Evolutionary conservation across 2,329 filamentous ascomycete species (phyloP).

Genomic region (Aspergillus amoenus): DNA sequence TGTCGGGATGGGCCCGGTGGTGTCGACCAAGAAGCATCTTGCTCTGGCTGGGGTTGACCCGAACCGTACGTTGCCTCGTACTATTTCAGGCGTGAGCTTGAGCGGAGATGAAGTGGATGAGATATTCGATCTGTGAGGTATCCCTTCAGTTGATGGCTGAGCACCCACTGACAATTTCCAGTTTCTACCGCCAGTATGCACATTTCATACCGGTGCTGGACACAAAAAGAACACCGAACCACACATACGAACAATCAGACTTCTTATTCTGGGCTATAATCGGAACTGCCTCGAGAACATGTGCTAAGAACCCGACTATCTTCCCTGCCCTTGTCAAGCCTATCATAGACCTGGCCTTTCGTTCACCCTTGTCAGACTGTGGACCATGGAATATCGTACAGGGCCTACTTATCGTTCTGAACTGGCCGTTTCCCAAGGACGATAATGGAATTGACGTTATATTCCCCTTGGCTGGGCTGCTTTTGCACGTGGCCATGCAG

Average conservation of each 20-base stretch:
- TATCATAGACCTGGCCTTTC: conserved; percentile 38
- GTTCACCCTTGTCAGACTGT: conserved; percentile 30
- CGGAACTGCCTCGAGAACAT: conserved; percentile 38
- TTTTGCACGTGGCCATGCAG: conserved; percentile 46
- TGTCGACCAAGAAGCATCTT: conserved; percentile 8
- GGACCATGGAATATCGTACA: conserved; percentile 38
- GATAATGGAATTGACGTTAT: conserved; percentile 32
- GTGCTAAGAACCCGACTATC: conserved; percentile 40
- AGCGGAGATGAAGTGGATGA: conserved; percentile 38
- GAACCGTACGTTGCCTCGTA: conserved; percentile 29
- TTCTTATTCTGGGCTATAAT: conserved; percentile 78
- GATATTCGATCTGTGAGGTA: conserved; percentile 35
- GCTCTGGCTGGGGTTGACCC: conserved; percentile 8
- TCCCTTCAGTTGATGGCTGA: too few relatives aligned
- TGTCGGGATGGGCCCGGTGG: conserved; percentile 16
- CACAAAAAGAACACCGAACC: conserved; percentile 61
- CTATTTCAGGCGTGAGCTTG: conserved; percentile 31
- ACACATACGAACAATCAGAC: conserved; percentile 73
- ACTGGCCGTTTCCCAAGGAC: conserved; percentile 42
- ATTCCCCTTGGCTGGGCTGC: conserved; percentile 37
- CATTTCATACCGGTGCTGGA: conserved; percentile 42
- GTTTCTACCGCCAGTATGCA: conserved; percentile 40
- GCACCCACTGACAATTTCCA: conserved; percentile 9
- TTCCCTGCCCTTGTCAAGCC: conserved; percentile 33
- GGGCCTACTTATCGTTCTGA: conserved; percentile 37